Evolutionary conservation across 2,329 filamentous ascomycete species (phyloP), one percentile per base, ranked within the genome.

Genomic region (Nannizzia gypsea): DNA sequence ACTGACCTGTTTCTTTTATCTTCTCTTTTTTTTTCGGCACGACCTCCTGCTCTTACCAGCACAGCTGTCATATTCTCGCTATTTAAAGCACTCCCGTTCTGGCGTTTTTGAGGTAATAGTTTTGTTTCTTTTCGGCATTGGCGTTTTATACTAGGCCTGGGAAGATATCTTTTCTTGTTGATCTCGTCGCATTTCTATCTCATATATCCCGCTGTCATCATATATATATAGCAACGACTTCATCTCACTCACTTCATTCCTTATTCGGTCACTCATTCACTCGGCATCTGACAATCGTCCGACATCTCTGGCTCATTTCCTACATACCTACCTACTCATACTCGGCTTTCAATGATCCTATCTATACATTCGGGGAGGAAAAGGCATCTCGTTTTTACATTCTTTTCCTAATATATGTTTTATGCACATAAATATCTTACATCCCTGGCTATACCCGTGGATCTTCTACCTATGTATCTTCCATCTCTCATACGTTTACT

Each of bases 111-210:
- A 54, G 50, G 50, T 26, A 31, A 26, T 34, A 54, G 9, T 17
- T 57, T 57, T 24, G 9, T 36, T 36, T n/a, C 15, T 26, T 57
- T 34, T 40, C 55, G 55, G 55, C 34, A 42, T 17, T 11, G 55
- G 55, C 55, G 55, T 57, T 57, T 11, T 24, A 57, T 57, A 40
- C 11, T 42, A 57, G 34, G 34, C 24, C 40, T 57, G 55, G 38
- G 26, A 34, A 24, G 34, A 34, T 26, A 31, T 42, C 4, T 34
- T 8, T 42, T 56, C 38, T 56, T n/a, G 13, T 56, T 22, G 6
- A 42, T 44, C 36, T 57, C 24, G 52, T 56, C 8, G 34, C 22
- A 15, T 17, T 44, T 40, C 13, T 36, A 36, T 36, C 31, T 13
- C 38, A 40, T 57, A 36, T 56, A 40, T 26, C 34, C 38, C 42